Evolutionary conservation across 768 basidiomycete species (phyloP).

Genomic region (Boletus coccyginus): DNA sequence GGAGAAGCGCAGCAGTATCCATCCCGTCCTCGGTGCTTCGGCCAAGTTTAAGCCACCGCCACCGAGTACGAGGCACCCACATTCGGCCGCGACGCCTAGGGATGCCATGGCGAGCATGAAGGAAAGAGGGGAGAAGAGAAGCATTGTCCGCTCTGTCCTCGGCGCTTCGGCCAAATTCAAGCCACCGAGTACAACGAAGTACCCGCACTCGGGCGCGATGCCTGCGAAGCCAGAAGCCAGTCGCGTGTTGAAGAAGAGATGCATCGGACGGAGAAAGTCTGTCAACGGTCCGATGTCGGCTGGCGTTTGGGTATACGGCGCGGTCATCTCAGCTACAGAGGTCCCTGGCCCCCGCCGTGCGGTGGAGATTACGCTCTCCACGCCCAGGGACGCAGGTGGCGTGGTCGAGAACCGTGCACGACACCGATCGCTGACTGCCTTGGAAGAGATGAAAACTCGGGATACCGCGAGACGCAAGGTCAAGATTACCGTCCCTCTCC

Average conservation of each 20-base stretch:
- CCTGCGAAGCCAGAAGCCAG: slow-evolving; percentile 10
- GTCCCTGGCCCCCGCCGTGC: slow-evolving; percentile 14
- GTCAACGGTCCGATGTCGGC: slow-evolving; percentile 33
- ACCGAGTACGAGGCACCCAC: not conserved
- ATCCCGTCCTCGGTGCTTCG: slow-evolving; percentile 25
- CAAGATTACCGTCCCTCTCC: slow-evolving; percentile 20
- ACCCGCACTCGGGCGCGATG: no score
- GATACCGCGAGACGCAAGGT: slow-evolving; percentile 11
- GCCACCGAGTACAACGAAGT: not conserved
- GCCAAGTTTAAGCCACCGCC: slow-evolving; percentile 12
- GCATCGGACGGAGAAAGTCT: slow-evolving; percentile 51
- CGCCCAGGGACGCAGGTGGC: not conserved
- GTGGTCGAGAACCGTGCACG: slow-evolving; percentile 14
- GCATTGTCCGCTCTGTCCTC: slow-evolving; percentile 26
- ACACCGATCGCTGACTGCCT: slow-evolving; percentile 22
- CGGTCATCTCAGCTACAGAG: slow-evolving; percentile 46
- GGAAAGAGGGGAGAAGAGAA: slow-evolving; percentile 16
- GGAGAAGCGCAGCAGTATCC: slow-evolving; percentile 18
- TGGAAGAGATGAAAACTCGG: slow-evolving; percentile 15
- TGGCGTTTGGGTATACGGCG: slow-evolving; percentile 48
- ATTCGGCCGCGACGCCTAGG: not conserved
- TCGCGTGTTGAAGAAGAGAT: slow-evolving; percentile 53
- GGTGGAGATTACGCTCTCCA: slow-evolving; percentile 22
- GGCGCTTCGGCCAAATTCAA: slow-evolving; percentile 17
- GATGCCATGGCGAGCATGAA: slow-evolving; percentile 12